These are phyloP conservation scores for Dryas integrifolia DNA, from an alignment of 331 rosid genomes.

Conservation along the genomic window DNA sequence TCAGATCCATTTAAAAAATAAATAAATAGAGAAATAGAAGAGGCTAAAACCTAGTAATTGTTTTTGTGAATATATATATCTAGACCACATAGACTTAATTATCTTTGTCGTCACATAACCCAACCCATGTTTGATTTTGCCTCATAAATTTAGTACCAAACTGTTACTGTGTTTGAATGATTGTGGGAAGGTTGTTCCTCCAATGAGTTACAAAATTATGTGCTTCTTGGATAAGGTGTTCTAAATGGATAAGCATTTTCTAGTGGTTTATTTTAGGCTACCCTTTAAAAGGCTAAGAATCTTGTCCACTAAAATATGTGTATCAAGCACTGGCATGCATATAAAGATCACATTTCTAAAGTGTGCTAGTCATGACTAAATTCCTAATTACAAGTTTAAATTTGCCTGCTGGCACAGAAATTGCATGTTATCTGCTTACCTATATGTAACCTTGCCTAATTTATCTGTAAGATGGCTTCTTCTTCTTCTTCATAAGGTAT, in stretches of 20 bases:
- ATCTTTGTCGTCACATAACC: slow-evolving; percentile 31
- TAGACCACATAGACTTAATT: slow-evolving; percentile 15
- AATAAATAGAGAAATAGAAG: neutral
- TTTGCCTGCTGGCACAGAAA: too few species aligned
- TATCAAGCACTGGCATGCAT: neutral
- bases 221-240: slow-evolving; percentile 25
- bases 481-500: too few species aligned
- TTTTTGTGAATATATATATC: slow-evolving; percentile 18
- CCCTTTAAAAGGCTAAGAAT: slow-evolving; percentile 10
- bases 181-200: slow-evolving; percentile 37
- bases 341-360: too few species aligned
- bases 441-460: too few species aligned
- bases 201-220: slow-evolving; percentile 28
- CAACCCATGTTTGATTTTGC: slow-evolving; percentile 32
- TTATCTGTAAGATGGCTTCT: too few species aligned
- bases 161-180: slow-evolving; percentile 26
- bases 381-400: too few species aligned
- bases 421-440: too few species aligned
- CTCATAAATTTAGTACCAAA: slow-evolving; percentile 28
- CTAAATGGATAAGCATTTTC: slow-evolving; percentile 19
- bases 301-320: slow-evolving; percentile 4
- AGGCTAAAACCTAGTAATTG: slow-evolving; percentile 25
- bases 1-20: neutral
- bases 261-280: neutral
- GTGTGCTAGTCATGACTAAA: too few species aligned